Evolutionary conservation across 495 filamentous ascomycete genomes (phyloP), one percentile per base, ranked within the genome.

Genomic region (Tuber calosporum): DNA sequence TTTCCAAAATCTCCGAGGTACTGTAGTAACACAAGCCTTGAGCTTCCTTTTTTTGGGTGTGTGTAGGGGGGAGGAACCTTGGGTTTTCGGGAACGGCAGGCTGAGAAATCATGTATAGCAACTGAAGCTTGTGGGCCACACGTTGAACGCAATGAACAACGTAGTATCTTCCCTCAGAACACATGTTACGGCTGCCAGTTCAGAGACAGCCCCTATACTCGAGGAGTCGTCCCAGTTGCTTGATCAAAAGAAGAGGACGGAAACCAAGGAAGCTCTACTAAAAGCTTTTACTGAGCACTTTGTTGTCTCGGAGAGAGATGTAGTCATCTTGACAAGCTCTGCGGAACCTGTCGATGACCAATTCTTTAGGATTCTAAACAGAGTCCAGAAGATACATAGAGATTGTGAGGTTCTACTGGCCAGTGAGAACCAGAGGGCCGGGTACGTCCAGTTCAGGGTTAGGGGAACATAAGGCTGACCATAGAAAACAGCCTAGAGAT

Each of bases 341-440:
- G 89, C 89, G 17, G 92, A 93, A 79, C 89, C 92, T 0, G 90
- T 98, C 8, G 87, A 97, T 80, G 93, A 96, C 67, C 85, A 86
- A 22, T 99, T 97, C 83, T 99, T 99, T 79, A 82, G 84, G 48
- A 84, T 92, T 26, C 85, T 99, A n/a, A 84, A 86, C 37, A 90
- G 90, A 76, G 91, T 92, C 22, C 97, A 97, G 82, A 90, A 88
- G 75, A 93, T 98, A 69, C 91, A 94, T 79, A 87, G 88, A 38
- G 94, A 98, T 77, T 96, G 93, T 80, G 89, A 97, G 77, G 86
- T 95, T 20, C 86, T 99, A 3, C 87, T 99, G 0, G 93, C 94
- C 26, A 92, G 91, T 30, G 94, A 97, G 82, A 92, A 93, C 79
- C 93, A 99, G 83, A 88, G 89, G 62, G 77, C 72, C 36, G 80